Conservation (phyloP, 257 asterid genomes). For the Nicotiana paniculata region DNA sequence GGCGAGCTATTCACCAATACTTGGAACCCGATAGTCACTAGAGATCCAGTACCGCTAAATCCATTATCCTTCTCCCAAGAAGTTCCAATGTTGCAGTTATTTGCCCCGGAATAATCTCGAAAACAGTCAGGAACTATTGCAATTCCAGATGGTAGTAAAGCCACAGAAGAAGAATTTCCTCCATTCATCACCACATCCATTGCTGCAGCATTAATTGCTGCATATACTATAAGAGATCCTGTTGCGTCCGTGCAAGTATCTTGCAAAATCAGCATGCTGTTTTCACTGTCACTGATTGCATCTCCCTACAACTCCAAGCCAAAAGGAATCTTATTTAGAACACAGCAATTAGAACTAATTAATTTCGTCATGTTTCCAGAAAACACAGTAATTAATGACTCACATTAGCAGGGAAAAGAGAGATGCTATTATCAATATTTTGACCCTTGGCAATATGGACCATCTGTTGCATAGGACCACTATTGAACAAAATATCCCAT, state of each 20-base stretch:
- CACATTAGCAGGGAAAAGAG: constrained; percentile 31
- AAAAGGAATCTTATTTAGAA: neutral
- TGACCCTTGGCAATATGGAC: constrained; percentile 48
- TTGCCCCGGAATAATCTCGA: constrained; percentile 13
- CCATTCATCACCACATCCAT: constrained; percentile 51
- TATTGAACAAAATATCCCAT: constrained; percentile 64
- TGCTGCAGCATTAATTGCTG: constrained; percentile 38
- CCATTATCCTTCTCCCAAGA: neutral
- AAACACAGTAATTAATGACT: neutral
- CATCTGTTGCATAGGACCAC: constrained; percentile 48
- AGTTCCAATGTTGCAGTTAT: neutral
- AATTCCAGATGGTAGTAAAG: constrained; percentile 66
- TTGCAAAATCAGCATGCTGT: constrained; percentile 51
- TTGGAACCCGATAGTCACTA: constrained; percentile 67
- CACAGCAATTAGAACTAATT: constrained; percentile 26
- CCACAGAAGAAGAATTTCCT: constrained; percentile 46
- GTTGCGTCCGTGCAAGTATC: constrained; percentile 46
- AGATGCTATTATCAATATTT: constrained; percentile 42
- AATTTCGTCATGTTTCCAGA: neutral
- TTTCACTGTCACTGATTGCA: constrained; percentile 17
- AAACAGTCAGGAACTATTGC: constrained; percentile 50
- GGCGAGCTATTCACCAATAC: constrained; percentile 41
- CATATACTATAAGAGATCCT: constrained; percentile 56
- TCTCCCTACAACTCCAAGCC: constrained; percentile 27
- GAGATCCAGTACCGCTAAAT: constrained; percentile 34